Evolutionary conservation across 306 rosid genomes (phyloP), one percentile per base, ranked within the genome.

Genomic region (Lotus japonicus): DNA sequence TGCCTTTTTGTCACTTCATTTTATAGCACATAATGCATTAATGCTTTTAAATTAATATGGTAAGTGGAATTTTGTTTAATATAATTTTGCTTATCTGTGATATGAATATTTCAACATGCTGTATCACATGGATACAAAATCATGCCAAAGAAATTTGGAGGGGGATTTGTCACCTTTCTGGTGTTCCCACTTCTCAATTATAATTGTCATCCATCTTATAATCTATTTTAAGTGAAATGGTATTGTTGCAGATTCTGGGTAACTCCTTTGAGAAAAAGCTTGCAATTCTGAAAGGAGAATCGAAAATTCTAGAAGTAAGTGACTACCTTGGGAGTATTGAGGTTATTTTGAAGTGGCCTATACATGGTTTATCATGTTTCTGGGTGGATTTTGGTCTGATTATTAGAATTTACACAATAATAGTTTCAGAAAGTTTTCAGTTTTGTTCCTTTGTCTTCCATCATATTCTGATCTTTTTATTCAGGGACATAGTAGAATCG

Each of bases 201-300:
- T 26, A 26, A 4, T 26, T 4, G 4, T 26, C 31, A 26, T 26
- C 31, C 31, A 26, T 26, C 4, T 26, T 26, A 26, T 3, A 26
- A 26, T 2, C 31, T 0, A 26, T 2, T 26, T 26, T 26, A 26
- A 26, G 4, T 26, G 44, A 78, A 45, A 74, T 70, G 14, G 50
- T 60, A 53, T 38, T 68, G 68, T 51, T 81, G 83, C 77, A 92
- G 98, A 82, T 88, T 86, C 81, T 80, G 50, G 98, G 98, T 17
- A 92, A 92, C 70, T 92, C 98, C 23, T 92, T 92, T 80, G 98
- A 92, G 78, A 77, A 95, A 77, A 92, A 90, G 85, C 98, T 92
- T 70, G 91, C 97, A 49, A 78, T 83, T 83, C 82, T 92, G 68
- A 90, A 86, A 66, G 94, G 91, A 51, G 88, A 81, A 51, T 48